phyloP scores from a whole-genome alignment of 169 alveolate genomes.

The Plasmodium adleri region DNA sequence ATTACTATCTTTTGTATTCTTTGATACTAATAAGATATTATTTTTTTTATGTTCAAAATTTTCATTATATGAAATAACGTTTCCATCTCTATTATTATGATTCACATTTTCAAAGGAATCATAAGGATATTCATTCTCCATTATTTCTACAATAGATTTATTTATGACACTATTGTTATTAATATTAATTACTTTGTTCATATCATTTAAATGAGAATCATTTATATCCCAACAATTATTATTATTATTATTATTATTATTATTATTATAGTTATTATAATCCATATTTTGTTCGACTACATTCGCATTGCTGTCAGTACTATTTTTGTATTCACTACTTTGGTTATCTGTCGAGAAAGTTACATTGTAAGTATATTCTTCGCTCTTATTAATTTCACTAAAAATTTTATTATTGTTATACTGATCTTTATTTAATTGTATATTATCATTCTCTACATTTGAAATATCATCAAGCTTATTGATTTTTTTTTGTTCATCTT shows the following conservation, averaged over 20 bases:
- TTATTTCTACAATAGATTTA: background rate
- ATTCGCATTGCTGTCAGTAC: no score
- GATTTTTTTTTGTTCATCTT: no score
- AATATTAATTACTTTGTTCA: background rate
- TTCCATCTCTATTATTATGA: background rate
- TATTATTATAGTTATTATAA: background rate
- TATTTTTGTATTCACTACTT: no score
- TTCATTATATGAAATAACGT: background rate
- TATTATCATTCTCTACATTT: no score
- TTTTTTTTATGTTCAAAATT: background rate
- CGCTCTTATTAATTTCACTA: no score
- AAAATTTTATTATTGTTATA: no score
- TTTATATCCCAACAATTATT: background rate
- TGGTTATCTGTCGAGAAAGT: no score
- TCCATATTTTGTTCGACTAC: no score
- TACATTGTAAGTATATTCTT: no score
- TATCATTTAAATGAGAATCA: conserved; percentile 8
- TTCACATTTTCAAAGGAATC: background rate
- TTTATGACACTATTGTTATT: background rate
- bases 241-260: background rate
- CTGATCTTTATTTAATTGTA: no score
- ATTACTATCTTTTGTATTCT: conserved; percentile 6
- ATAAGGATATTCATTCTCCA: background rate
- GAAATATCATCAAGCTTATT: no score
- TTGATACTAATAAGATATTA: conserved; percentile 3